Evolutionary conservation across 1,284 basidiomycete genomes (phyloP).

Genomic region (Cryptococcus amylolentus): DNA sequence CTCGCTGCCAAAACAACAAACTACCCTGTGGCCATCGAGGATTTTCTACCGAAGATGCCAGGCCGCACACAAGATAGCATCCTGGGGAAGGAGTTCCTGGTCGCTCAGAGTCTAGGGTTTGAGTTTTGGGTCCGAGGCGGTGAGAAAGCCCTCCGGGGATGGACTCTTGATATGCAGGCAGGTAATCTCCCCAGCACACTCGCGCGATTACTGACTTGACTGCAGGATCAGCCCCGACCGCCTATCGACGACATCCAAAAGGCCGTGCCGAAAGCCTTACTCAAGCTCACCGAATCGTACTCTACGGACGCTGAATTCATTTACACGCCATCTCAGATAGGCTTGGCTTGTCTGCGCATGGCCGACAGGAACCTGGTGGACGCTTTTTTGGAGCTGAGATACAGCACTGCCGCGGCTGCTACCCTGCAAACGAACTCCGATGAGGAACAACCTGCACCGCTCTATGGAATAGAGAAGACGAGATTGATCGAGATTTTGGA

Average conservation of each 20-base stretch:
- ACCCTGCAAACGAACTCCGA: not conserved
- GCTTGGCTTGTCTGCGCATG: conserved; percentile 73
- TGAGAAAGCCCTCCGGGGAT: conserved; percentile 82
- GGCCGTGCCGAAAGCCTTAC: conserved; percentile 25
- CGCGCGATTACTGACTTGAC: not conserved
- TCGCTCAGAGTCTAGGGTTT: conserved; percentile 87
- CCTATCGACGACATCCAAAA: conserved; percentile 22
- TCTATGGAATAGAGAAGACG: conserved; percentile 32
- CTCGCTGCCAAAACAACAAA: conserved; percentile 97
- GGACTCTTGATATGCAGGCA: conserved; percentile 87
- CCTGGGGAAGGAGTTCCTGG: conserved; percentile 87
- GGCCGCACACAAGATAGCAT: conserved; percentile 76
- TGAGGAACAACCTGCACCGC: conserved; percentile 2
- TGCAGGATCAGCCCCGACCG: conserved; percentile 18
- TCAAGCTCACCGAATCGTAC: conserved; percentile 65
- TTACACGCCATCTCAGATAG: conserved; percentile 89
- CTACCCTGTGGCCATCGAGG: conserved; percentile 77
- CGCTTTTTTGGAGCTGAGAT: conserved; percentile 60
- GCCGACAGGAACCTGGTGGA: conserved; percentile 61
- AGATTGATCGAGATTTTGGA: conserved; percentile 53
- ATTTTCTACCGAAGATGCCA: conserved; percentile 75
- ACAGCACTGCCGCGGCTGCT: conserved; percentile 25
- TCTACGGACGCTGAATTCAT: conserved; percentile 89
- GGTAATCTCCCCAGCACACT: conserved; percentile 19
- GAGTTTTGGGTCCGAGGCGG: conserved; percentile 91